Evolutionary conservation across 306 rosid species (phyloP).

Genomic region (Luffa aegyptiaca): DNA sequence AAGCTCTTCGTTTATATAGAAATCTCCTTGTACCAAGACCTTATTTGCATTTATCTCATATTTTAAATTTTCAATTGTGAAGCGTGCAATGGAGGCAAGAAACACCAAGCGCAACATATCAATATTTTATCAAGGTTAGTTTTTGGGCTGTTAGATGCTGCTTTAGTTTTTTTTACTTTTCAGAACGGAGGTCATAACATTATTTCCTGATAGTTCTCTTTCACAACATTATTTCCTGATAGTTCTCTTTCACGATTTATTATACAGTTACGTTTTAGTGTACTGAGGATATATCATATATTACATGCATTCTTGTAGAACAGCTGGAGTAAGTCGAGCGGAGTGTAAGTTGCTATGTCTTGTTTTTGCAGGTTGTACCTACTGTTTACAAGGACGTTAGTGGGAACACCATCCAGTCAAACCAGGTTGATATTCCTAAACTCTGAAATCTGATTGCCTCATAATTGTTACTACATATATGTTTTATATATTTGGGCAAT

Average conservation of each 20-base stretch:
- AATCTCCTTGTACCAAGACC: slow-evolving; percentile 1
- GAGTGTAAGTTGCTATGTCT: not conserved
- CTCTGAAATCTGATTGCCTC: not conserved
- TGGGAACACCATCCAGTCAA: slow-evolving; percentile 84
- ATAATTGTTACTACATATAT: not conserved
- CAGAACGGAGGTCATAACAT: not conserved
- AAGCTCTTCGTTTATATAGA: not conserved
- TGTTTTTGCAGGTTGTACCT: slow-evolving; percentile 70
- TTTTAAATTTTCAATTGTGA: slow-evolving; percentile 16
- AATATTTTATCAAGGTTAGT: slow-evolving; percentile 92
- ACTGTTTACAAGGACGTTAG: slow-evolving; percentile 75
- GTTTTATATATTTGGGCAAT: not conserved
- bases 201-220: not conserved
- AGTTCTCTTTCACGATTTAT: not conserved
- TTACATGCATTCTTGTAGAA: not conserved
- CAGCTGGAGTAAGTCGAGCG: not conserved
- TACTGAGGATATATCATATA: not conserved
- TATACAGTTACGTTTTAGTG: not conserved
- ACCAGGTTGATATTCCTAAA: slow-evolving; percentile 48
- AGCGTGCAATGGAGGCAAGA: slow-evolving; percentile 83
- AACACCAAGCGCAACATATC: slow-evolving; percentile 85
- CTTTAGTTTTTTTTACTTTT: not conserved
- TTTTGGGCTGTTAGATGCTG: not conserved
- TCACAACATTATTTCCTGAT: not conserved
- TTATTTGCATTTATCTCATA: slow-evolving; percentile 3